These are phyloP conservation scores for Somion occarium DNA, from an alignment of 1,284 basidiomycete species.

Conservation along the genomic window DNA sequence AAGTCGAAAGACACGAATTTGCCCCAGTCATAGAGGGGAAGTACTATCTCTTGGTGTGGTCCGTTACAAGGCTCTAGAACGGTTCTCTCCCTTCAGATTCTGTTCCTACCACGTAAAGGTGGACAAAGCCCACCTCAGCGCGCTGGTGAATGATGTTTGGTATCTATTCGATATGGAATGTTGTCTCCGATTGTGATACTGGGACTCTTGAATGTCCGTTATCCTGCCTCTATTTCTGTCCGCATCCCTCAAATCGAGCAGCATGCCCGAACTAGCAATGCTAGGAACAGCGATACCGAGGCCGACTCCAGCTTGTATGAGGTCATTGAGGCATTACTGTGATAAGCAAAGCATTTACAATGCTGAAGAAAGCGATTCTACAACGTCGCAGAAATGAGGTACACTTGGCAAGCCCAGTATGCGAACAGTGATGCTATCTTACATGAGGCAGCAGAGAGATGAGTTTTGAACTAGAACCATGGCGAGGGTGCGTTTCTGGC, in stretches of 20 bases:
- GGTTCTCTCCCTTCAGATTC: too few relatives aligned
- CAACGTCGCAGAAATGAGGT: too few relatives aligned
- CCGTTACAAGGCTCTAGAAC: conserved; percentile 21
- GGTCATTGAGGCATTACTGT: conserved; percentile 8
- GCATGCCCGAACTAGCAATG: conserved; percentile 14
- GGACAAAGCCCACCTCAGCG: too few relatives aligned
- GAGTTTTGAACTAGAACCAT: conserved; percentile 13
- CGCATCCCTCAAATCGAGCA: conserved; percentile 13
- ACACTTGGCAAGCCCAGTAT: too few relatives aligned
- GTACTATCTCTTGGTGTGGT: conserved; percentile 19
- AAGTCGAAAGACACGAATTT: conserved; percentile 10
- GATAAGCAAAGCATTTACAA: conserved; percentile 11
- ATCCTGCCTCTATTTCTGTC: conserved; percentile 10
- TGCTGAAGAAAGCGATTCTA: conserved; percentile 6
- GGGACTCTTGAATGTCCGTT: conserved; percentile 12
- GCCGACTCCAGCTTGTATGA: conserved; percentile 11
- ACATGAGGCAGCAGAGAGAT: conserved; percentile 11
- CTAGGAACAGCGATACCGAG: conserved; percentile 13
- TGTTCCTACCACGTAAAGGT: too few relatives aligned
- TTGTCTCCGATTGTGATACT: conserved; percentile 15
- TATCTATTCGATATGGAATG: conserved; percentile 13
- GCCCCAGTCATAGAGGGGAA: neutral
- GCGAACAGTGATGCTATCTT: too few relatives aligned
- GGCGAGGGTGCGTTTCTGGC: conserved; percentile 7
- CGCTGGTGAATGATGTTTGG: neutral